phyloP scores from a whole-genome alignment of 768 basidiomycete species.

The Trametes elegans region DNA sequence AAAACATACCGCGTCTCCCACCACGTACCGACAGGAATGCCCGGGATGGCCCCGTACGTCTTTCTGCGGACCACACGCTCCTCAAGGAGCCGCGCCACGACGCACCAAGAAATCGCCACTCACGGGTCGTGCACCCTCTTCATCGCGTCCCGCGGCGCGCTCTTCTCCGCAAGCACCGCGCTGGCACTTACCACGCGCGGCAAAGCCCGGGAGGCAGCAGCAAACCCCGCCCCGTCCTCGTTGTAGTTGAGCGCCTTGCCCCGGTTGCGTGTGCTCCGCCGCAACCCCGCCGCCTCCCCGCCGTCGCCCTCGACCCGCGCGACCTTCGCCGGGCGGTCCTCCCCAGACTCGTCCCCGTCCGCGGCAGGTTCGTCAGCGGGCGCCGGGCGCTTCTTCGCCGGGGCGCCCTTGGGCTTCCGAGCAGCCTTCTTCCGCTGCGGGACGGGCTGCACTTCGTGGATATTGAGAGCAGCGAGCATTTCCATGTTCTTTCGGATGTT shows the following conservation, averaged over 20 bases:
- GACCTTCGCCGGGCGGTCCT: conserved; percentile 18
- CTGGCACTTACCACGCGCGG: conserved; percentile 12
- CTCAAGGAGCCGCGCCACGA: neutral
- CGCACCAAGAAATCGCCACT: conserved; percentile 22
- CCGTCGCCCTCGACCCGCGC: conserved; percentile 12
- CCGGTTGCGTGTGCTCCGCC: conserved; percentile 68
- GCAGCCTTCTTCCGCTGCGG: conserved; percentile 43
- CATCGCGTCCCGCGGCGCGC: conserved; percentile 26
- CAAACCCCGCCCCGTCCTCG: conserved; percentile 36
- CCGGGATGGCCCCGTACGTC: conserved; percentile 78
- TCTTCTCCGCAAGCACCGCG: conserved; percentile 24
- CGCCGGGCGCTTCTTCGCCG: conserved; percentile 24
- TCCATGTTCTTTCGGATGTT: conserved; percentile 44
- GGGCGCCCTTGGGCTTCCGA: neutral
- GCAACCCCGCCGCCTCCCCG: conserved; percentile 32
- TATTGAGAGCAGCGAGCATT: conserved; percentile 39
- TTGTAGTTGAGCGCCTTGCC: conserved; percentile 59
- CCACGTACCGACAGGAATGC: conserved; percentile 75
- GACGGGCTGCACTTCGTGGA: conserved; percentile 35
- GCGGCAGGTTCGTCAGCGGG: conserved; percentile 30
- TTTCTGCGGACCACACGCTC: conserved; percentile 45
- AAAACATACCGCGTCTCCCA: conserved; percentile 64
- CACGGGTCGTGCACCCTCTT: conserved; percentile 50
- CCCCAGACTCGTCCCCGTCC: conserved; percentile 26
- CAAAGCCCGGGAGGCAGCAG: conserved; percentile 1